Base-by-base conservation (phyloP, 176 grass and related monocot genomes). In the Cocos nucifera region DNA sequence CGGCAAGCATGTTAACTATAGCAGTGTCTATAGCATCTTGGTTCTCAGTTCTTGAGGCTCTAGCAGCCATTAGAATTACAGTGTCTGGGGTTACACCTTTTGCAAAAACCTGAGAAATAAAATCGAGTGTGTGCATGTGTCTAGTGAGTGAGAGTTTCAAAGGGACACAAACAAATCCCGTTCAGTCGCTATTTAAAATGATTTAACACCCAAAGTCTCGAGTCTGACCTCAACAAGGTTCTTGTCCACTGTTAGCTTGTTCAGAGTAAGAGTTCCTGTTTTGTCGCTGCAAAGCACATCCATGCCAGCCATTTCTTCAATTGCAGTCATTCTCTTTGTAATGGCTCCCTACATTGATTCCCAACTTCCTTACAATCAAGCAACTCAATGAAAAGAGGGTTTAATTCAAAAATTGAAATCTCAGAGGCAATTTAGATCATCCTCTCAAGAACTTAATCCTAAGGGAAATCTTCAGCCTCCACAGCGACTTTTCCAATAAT, bases 261-360 rank as follows among this genome's bases (percentile, higher is more conserved):
- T 95, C 63, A 95, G 67, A 73, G 89, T 95, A 21, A 95, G 67
- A 57, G 89, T 95, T 39, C 85, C 89, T 12, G 89, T 95, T 60
- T 95, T 95, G 61, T 95, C 89, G 49, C 89, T 95, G 73, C 89
- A 95, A 30, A 95, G 89, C 64, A 95, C 85, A 61, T 95, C 89
- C 89, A 95, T 95, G 24, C 89, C 85, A 53, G 89, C 85, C 89
- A 95, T 95, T 79, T 95, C 89, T 78, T 95, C 89, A 69, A 95
- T 95, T 50, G 89, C 89, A 53, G 89, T 95, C 89, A 95, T 95
- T 65, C 89, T 79, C 81, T 95, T 95, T 64, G 89, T 89, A 48
- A 95, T 95, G 62, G 89, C 85, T 55, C 89, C 89, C 89, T 95
- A 74, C 44, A 85, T 17, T 49, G 77, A 30, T 27, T 49, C 18